Conservation (phyloP, 139 green algal genomes). For the Picochlorum sp. region DNA sequence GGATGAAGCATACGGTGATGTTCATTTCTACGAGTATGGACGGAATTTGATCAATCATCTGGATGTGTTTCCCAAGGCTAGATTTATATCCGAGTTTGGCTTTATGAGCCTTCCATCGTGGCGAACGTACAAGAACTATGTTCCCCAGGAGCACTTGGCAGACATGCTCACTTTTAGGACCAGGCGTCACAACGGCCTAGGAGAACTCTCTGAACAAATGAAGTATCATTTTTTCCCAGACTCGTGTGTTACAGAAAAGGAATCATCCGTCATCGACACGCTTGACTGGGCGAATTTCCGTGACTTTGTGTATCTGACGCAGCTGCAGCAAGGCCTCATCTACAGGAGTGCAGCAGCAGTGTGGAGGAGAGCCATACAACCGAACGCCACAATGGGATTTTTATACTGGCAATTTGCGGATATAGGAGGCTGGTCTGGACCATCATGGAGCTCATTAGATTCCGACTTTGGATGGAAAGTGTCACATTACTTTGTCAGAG, state of each 20-base stretch:
- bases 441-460: slow-evolving; percentile 55
- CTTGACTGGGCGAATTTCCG: not conserved
- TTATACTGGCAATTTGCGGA: slow-evolving; percentile 82
- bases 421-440: slow-evolving; percentile 50
- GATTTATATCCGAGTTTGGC: slow-evolving; percentile 61
- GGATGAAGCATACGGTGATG: slow-evolving; percentile 42
- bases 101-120: slow-evolving; percentile 51
- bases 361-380: slow-evolving; percentile 49
- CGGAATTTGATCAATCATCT: slow-evolving; percentile 31
- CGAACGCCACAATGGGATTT: slow-evolving; percentile 58
- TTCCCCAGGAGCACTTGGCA: slow-evolving; percentile 24
- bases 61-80: slow-evolving; percentile 37
- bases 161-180: slow-evolving; percentile 47
- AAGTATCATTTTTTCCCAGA: slow-evolving; percentile 22
- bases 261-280: not conserved
- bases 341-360: slow-evolving; percentile 50
- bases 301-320: slow-evolving; percentile 44
- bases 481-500: slow-evolving; percentile 41
- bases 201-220: slow-evolving; percentile 51
- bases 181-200: slow-evolving; percentile 52
- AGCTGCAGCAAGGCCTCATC: slow-evolving; percentile 58
- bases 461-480: slow-evolving; percentile 53
- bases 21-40: slow-evolving; percentile 72
- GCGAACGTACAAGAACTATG: slow-evolving; percentile 24
- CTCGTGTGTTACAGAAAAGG: not conserved